Conservation (phyloP, 176 grass and related monocot species). For the Musa beccarii region DNA sequence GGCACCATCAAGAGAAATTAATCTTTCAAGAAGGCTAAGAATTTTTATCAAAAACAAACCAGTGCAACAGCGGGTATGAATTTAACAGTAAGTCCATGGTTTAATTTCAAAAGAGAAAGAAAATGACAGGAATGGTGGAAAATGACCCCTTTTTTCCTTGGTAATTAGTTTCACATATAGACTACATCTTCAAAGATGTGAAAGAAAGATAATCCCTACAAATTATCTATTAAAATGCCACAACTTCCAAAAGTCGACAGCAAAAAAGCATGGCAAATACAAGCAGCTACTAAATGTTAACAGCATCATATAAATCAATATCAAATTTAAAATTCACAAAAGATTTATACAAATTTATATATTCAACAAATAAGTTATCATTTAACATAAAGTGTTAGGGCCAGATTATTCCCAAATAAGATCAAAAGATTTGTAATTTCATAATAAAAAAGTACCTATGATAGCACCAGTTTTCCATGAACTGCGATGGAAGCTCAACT, state of each 20-base stretch:
- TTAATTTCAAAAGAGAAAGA: not conserved
- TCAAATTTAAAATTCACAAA: not conserved
- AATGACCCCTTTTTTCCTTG: not conserved
- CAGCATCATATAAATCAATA: not conserved
- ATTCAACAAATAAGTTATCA: not conserved
- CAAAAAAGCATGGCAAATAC: not conserved
- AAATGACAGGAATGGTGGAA: not conserved
- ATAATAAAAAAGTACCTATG: conserved; percentile 44
- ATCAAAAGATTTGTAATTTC: not conserved
- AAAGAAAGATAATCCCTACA: not conserved
- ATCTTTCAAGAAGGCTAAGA: not conserved
- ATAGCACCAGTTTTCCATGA: conserved; percentile 99
- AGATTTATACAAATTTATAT: not conserved
- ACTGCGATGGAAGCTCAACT: conserved; percentile 90
- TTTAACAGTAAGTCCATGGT: not conserved
- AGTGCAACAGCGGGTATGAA: no score
- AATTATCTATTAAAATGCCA: not conserved
- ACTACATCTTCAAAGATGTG: not conserved
- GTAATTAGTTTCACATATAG: not conserved
- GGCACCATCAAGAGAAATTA: no score
- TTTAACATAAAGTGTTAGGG: not conserved
- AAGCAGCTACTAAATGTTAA: no score
- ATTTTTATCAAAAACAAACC: not conserved
- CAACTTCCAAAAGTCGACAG: not conserved
- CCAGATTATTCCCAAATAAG: not conserved